Conservation (phyloP, 2,329 filamentous ascomycete species). For the Talaromyces sp. region DNA sequence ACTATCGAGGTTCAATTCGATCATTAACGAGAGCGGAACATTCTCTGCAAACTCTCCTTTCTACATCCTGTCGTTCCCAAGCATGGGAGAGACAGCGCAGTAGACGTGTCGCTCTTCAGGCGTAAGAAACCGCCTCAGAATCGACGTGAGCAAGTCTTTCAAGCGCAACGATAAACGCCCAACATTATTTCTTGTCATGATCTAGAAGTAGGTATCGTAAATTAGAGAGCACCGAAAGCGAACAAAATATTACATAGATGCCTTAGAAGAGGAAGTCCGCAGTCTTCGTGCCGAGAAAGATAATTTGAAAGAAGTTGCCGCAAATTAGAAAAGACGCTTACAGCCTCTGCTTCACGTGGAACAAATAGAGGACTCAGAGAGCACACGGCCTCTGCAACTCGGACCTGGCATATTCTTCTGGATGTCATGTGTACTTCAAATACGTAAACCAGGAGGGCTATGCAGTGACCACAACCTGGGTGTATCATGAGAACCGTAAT, state of each 20-base stretch:
- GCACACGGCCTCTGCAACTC: not conserved
- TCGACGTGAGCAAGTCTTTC: too few species aligned
- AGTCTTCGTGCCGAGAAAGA: not conserved
- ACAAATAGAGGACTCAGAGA: not conserved
- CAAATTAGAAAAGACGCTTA: not conserved
- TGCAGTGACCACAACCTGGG: not conserved
- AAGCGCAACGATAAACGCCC: too few species aligned
- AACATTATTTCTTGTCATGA: too few species aligned
- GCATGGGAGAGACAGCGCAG: too few species aligned
- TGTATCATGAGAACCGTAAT: not conserved
- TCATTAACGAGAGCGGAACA: too few species aligned
- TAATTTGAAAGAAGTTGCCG: not conserved
- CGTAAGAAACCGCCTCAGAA: too few species aligned
- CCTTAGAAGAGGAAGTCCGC: not conserved
- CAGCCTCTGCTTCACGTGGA: not conserved
- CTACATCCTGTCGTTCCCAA: too few species aligned
- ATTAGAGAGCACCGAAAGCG: not conserved
- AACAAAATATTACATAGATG: not conserved
- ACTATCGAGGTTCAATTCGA: too few species aligned
- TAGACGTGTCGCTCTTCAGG: too few species aligned
- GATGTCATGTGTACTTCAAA: not conserved
- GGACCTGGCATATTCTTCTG: not conserved
- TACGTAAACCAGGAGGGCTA: not conserved
- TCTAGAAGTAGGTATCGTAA: too few species aligned
- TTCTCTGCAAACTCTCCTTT: too few species aligned